These are phyloP conservation scores for Pythium rishiriense DNA, from an alignment of 352 stramenopile species.

Conservation along the genomic window DNA sequence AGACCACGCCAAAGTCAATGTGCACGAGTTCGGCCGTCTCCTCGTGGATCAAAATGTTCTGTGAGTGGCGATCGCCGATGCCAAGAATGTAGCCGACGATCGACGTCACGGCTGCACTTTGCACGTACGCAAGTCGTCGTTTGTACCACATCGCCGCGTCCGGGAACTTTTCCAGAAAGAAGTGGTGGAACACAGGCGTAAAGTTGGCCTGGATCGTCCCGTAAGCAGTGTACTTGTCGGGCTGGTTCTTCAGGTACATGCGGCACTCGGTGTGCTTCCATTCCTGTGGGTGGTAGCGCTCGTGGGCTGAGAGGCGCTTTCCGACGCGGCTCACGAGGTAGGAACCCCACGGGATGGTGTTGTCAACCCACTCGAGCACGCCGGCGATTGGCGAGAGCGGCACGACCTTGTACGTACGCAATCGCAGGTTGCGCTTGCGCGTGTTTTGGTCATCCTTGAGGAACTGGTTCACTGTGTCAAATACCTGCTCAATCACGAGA, in stretches of 20 bases:
- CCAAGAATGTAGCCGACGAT: conserved; percentile 96
- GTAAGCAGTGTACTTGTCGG: conserved; percentile 85
- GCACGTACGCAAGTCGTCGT: conserved; percentile 93
- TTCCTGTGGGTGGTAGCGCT: conserved; percentile 94
- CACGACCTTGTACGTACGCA: conserved; percentile 98
- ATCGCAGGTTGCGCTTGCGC: conserved; percentile 65
- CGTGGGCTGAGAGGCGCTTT: conserved; percentile 82
- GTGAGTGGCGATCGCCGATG: conserved; percentile 98
- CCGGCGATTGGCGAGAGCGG: conserved; percentile 90
- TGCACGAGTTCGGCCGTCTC: conserved; percentile 98
- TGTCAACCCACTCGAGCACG: conserved; percentile 98
- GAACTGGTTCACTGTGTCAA: conserved; percentile 90
- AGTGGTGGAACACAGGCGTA: conserved; percentile 97
- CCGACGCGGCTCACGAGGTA: conserved; percentile 79
- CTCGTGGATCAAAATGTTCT: conserved; percentile 99
- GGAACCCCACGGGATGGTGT: conserved; percentile 94
- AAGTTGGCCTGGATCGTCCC: conserved; percentile 93
- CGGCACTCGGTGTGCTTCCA: conserved; percentile 89
- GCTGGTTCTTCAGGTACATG: conserved; percentile 67
- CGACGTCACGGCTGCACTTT: conserved; percentile 95
- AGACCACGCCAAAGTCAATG: conserved; percentile 99
- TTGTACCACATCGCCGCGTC: conserved; percentile 93
- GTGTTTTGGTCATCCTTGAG: conserved; percentile 67
- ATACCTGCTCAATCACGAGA: conserved; percentile 90
- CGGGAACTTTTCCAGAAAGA: conserved; percentile 97